Evolutionary conservation across 2,329 filamentous ascomycete species (phyloP), one percentile per base, ranked within the genome.

Genomic region (Fusarium acutatum): DNA sequence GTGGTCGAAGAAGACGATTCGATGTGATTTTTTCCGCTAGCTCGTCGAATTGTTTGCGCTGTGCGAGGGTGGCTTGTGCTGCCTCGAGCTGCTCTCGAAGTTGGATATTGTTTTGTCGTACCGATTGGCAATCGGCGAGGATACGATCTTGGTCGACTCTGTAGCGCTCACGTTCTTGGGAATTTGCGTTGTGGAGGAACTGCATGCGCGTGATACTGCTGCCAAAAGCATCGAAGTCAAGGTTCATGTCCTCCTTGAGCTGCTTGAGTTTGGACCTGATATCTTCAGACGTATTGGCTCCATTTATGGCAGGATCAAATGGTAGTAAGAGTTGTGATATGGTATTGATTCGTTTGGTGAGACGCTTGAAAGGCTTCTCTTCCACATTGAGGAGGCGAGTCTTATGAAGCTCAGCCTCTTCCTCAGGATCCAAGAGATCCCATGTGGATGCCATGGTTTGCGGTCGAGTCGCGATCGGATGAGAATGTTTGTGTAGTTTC

Each of bases 171-270:
- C 96, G 92, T 83, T 98, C 95, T 61, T 89, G 89, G 71, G 89
- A 89, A 81, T 98, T 98, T 80, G 94, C 95, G 34, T 92, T 90
- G 60, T 93, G 89, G 2, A 97, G 91, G 79, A 97, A 94, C 77
- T 98, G 95, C 43, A 97, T 93, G 63, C 96, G 94, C 38, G 93
- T 90, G 73, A 98, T 93, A 79, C 91, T 94, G 83, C 90, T 93
- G 81, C 97, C 94, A 75, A 98, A 95, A 24, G 94, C 91, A 20
- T 93, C 93, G 78, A 98, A 96, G 82, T 98, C 96, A 73, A 97
- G 90, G 12, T 93, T 90, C 46, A 97, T 88, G 81, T 97, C 95
- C 80, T 97, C 93, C 68, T 91, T 92, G 77, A 97, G 93, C 78
- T 91, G 88, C n/a, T 88, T 84, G 69, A 92, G 88, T 75, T 82